phyloP scores from a whole-genome alignment of 1,284 basidiomycete genomes.

The Cerioporus squamosus region DNA sequence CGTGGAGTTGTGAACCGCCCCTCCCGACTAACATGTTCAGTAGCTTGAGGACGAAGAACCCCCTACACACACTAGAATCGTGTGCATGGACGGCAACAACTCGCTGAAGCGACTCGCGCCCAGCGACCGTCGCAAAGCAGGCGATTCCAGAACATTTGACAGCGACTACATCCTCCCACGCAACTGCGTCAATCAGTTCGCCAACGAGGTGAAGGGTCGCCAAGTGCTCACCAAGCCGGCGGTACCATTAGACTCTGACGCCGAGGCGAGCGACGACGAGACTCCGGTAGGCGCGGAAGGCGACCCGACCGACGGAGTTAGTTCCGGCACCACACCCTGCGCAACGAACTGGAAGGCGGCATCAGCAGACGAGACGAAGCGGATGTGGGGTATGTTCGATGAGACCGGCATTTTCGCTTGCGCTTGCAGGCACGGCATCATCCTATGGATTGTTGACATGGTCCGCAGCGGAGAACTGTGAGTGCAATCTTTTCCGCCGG shows the following conservation, averaged over 20 bases:
- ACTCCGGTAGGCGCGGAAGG: background rate
- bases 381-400: constrained; percentile 36
- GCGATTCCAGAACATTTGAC: constrained; percentile 21
- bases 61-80: too few relatives aligned
- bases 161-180: constrained; percentile 30
- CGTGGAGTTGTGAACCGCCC: rapidly evolving
- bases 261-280: too few relatives aligned
- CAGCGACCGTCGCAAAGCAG: background rate
- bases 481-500: background rate
- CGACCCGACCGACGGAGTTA: constrained; percentile 24
- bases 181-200: constrained; percentile 34
- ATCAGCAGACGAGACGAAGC: constrained; percentile 35
- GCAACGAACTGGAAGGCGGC: constrained; percentile 39
- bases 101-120: constrained; percentile 35
- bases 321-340: constrained; percentile 16
- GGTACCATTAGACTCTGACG: too few relatives aligned
- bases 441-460: constrained; percentile 33
- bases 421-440: constrained; percentile 35
- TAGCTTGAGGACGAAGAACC: background rate
- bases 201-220: constrained; percentile 32
- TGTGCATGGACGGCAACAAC: constrained; percentile 39
- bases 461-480: constrained; percentile 38
- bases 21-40: rapidly evolving
- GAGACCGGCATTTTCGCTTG: constrained; percentile 38
- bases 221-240: background rate